A percentile compares a stretch with the other conserved stretches of the same genome.
Evolutionary conservation across 2,329 filamentous ascomycete genomes (phyloP).

Genomic region (Botrytis elliptica): DNA sequence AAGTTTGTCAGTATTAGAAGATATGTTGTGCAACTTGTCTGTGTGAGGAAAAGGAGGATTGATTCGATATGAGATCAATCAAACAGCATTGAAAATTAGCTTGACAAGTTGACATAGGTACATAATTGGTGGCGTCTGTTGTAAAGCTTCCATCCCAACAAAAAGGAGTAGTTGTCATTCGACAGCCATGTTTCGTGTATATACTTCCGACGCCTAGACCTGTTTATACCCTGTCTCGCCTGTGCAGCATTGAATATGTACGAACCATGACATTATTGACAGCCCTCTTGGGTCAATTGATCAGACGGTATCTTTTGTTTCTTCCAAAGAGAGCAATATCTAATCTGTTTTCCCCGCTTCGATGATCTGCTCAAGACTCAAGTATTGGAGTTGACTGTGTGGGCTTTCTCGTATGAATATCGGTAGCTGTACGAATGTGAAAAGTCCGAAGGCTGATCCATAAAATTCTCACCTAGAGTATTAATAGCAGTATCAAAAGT

Average conservation of each 20-base stretch:
- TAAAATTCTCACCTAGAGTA: background rate
- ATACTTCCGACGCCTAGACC: background rate
- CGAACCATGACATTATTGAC: background rate
- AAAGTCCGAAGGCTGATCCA: background rate
- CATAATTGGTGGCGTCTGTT: background rate
- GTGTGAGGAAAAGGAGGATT: background rate
- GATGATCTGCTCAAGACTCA: background rate
- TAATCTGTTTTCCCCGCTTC: background rate
- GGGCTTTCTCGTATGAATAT: too few species aligned
- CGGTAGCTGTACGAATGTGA: background rate
- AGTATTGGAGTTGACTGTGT: background rate
- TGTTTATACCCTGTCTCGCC: background rate
- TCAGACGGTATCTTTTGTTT: background rate
- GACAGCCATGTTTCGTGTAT: background rate
- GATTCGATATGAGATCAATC: background rate
- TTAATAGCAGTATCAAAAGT: background rate
- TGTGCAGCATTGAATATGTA: background rate
- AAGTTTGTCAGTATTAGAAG: background rate
- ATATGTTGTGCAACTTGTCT: background rate
- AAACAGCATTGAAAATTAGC: background rate
- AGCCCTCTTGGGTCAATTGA: background rate
- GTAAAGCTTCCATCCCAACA: background rate
- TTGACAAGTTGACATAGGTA: background rate
- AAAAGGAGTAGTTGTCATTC: background rate
- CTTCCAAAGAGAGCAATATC: background rate